A percentile compares a stretch with the other conserved stretches of the same genome.
phyloP scores from a whole-genome alignment of 192 early-diverging fungal genomes.

The Dispira simplex region DNA sequence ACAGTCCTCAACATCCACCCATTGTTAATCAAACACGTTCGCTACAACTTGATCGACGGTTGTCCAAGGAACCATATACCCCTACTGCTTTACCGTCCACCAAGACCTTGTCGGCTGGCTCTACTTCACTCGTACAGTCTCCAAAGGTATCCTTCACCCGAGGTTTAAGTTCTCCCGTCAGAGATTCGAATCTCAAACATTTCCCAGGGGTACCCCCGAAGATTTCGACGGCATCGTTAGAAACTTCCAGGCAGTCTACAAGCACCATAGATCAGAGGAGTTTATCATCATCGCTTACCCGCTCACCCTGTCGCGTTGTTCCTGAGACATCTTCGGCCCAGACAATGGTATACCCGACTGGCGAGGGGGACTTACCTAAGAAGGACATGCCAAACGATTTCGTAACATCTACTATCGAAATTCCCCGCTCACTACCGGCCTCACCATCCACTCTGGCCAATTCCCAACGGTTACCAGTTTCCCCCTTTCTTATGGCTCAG shows the following conservation, averaged over 20 bases:
- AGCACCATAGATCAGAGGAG: too few relatives aligned
- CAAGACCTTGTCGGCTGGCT: too few relatives aligned
- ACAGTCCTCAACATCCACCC: not conserved
- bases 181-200: too few relatives aligned
- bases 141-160: too few relatives aligned
- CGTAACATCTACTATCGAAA: too few relatives aligned
- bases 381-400: too few relatives aligned
- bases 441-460: not conserved
- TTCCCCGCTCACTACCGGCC: not conserved
- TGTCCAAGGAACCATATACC: not conserved
- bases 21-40: not conserved
- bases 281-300: not conserved
- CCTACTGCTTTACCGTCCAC: too few relatives aligned
- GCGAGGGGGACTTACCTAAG: not conserved
- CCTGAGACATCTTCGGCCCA: not conserved
- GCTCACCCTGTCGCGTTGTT: not conserved
- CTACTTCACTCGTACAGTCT: too few relatives aligned
- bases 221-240: too few relatives aligned
- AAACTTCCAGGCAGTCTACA: too few relatives aligned
- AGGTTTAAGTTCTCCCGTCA: too few relatives aligned
- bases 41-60: not conserved
- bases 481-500: not conserved
- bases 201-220: too few relatives aligned
- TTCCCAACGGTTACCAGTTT: not conserved
- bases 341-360: not conserved